A percentile compares a stretch with the other conserved stretches of the same genome.
Conservation (phyloP, 768 basidiomycete species). For the Mycena floridula region DNA sequence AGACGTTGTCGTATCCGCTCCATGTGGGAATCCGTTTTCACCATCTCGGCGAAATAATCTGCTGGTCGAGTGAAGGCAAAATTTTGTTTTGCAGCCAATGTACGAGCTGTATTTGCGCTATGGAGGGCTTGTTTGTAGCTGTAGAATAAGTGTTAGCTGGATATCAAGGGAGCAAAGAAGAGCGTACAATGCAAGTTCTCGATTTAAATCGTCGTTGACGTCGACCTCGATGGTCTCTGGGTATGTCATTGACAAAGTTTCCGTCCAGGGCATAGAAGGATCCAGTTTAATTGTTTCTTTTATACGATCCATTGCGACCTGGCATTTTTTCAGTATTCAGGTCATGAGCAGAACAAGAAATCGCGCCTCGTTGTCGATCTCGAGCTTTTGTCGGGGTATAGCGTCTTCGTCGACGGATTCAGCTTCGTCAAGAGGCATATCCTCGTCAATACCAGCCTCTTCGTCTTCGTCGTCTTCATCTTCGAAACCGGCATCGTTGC, state of each 20-base stretch:
- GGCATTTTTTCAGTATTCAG: no score
- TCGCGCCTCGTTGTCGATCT: constrained; percentile 75
- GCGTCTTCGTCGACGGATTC: constrained; percentile 75
- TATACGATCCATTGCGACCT: constrained; percentile 80
- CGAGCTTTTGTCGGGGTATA: constrained; percentile 76
- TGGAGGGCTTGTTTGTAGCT: constrained; percentile 97
- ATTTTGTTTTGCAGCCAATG: constrained; percentile 71
- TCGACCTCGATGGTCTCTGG: constrained; percentile 71
- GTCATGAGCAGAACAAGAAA: constrained; percentile 2
- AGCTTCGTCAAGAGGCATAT: constrained; percentile 62
- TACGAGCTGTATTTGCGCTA: constrained; percentile 66
- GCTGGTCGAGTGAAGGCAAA: constrained; percentile 86
- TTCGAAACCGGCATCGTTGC: constrained; percentile 18
- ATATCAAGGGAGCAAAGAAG: background rate
- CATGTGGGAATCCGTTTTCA: constrained; percentile 97
- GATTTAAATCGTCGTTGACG: constrained; percentile 83
- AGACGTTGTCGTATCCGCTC: constrained; percentile 88
- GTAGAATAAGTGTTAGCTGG: constrained; percentile 5
- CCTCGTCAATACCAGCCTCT: constrained; percentile 33
- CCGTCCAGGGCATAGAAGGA: constrained; percentile 74
- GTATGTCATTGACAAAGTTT: constrained; percentile 69
- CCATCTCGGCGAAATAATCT: constrained; percentile 99
- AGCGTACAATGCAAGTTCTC: constrained; percentile 92
- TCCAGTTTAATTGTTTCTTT: constrained; percentile 73
- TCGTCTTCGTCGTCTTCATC: constrained; percentile 25